Conservation (phyloP, 78 protist genomes). For the Dictyostelium capitatum region DNA sequence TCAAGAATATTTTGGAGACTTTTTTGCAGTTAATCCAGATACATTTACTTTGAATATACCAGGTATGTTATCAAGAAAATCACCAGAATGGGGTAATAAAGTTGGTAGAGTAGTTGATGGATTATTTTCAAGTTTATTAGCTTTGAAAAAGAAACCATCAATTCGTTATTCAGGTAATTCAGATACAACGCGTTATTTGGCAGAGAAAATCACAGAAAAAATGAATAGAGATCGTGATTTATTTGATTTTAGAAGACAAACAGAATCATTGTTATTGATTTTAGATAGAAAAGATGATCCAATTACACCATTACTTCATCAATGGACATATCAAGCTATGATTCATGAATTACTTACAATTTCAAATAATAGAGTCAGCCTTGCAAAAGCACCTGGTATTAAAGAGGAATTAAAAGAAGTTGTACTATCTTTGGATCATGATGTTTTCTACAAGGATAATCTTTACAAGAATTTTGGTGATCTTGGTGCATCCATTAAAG, state of each 20-base stretch:
- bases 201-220: not conserved
- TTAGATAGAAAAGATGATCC: conserved; percentile 97
- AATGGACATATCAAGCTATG: conserved; percentile 95
- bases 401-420: conserved; percentile 74
- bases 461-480: conserved; percentile 96
- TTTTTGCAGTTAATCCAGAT: conserved; percentile 86
- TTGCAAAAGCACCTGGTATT: not conserved
- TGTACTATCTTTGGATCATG: conserved; percentile 86
- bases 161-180: conserved; percentile 71
- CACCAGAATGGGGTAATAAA: conserved; percentile 13
- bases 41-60: conserved; percentile 82
- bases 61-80: conserved; percentile 27
- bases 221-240: conserved; percentile 82
- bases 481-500: conserved; percentile 91
- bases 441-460: conserved; percentile 88
- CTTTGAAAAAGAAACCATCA: conserved; percentile 76
- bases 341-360: conserved; percentile 96
- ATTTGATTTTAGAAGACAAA: conserved; percentile 85
- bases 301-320: conserved; percentile 96
- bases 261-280: conserved; percentile 89
- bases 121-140: conserved; percentile 45
- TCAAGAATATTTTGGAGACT: conserved; percentile 96
- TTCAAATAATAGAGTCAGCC: conserved; percentile 88
- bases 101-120: conserved; percentile 57
- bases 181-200: conserved; percentile 48